A percentile compares a stretch with the other conserved stretches of the same genome.
Conservation (phyloP, 2,329 filamentous ascomycete species). For the Raffaelea deltoideospora region DNA sequence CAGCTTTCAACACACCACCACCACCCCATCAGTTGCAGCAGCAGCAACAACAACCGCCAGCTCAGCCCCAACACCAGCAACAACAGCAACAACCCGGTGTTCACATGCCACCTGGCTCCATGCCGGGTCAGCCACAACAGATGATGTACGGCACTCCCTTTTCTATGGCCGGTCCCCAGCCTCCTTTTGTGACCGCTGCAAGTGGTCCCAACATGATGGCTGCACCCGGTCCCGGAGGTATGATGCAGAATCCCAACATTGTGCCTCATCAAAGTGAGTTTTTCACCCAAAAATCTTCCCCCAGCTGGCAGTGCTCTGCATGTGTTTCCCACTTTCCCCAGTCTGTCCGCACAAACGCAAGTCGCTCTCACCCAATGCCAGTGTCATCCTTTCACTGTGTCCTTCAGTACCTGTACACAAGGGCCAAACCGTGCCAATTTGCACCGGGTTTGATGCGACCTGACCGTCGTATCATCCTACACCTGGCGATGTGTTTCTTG, state of each 20-base stretch:
- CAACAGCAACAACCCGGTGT: constrained; percentile 10
- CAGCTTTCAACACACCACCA: constrained; percentile 34
- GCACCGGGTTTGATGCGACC: too few relatives aligned
- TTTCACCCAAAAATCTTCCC: too few relatives aligned
- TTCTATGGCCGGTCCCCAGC: constrained; percentile 33
- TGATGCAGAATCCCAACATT: constrained; percentile 49
- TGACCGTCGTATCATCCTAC: too few relatives aligned
- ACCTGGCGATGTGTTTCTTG: too few relatives aligned
- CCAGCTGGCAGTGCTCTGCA: too few relatives aligned
- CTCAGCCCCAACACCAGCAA: constrained; percentile 4
- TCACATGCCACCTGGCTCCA: constrained; percentile 28
- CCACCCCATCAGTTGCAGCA: constrained; percentile 25
- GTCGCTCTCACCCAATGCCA: too few relatives aligned
- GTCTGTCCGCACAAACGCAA: too few relatives aligned
- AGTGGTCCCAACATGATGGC: constrained; percentile 41
- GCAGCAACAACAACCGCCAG: constrained; percentile 16
- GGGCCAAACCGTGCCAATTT: too few relatives aligned
- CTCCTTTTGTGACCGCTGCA: constrained; percentile 23
- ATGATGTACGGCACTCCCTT: constrained; percentile 47
- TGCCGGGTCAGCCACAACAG: constrained; percentile 28
- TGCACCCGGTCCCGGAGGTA: constrained; percentile 35
- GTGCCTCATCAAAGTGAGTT: constrained; percentile 46
- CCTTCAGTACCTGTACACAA: too few relatives aligned
- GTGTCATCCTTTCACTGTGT: too few relatives aligned
- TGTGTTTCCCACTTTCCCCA: too few relatives aligned